Evolutionary conservation across 192 early-diverging fungal species (phyloP).

Genomic region (Ramicandelaber brevisporus): DNA sequence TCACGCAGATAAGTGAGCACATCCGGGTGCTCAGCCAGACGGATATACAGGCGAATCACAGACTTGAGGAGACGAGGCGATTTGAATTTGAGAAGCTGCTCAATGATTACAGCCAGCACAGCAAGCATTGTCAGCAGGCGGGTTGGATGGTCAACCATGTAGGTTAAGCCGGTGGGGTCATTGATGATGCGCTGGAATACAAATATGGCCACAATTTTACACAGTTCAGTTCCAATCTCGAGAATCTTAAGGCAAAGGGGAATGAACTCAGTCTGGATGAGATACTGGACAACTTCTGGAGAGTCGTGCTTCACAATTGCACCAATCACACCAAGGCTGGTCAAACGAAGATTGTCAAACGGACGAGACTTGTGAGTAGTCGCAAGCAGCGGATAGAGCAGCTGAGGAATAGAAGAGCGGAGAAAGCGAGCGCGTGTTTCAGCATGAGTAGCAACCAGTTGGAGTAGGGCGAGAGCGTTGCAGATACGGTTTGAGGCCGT

Average conservation of each 20-base stretch:
- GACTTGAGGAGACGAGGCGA: constrained; percentile 77
- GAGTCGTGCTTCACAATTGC: constrained; percentile 96
- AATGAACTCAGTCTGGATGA: constrained; percentile 90
- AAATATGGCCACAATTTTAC: constrained; percentile 97
- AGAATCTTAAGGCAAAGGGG: constrained; percentile 96
- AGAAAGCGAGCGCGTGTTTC: constrained; percentile 46
- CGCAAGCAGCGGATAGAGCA: constrained; percentile 95
- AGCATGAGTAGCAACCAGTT: constrained; percentile 84
- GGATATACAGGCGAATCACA: constrained; percentile 75
- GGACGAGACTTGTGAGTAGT: constrained; percentile 84
- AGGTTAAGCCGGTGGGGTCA: constrained; percentile 68
- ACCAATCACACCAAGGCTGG: constrained; percentile 85
- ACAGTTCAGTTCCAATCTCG: constrained; percentile 90
- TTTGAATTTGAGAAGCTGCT: constrained; percentile 62
- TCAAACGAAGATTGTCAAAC: constrained; percentile 87
- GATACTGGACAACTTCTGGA: constrained; percentile 82
- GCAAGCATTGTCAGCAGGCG: constrained; percentile 89
- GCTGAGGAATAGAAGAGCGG: constrained; percentile 80
- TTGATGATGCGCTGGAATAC: constrained; percentile 92
- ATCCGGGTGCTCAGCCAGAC: constrained; percentile 78
- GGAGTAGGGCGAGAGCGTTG: constrained; percentile 82
- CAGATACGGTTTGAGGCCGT: constrained; percentile 86
- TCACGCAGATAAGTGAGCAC: constrained; percentile 79
- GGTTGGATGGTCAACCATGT: constrained; percentile 17
- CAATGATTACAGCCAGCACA: constrained; percentile 81